Evolutionary conservation across 192 early-diverging fungal species (phyloP).

Genomic region (Paraglomus brasilianum): DNA sequence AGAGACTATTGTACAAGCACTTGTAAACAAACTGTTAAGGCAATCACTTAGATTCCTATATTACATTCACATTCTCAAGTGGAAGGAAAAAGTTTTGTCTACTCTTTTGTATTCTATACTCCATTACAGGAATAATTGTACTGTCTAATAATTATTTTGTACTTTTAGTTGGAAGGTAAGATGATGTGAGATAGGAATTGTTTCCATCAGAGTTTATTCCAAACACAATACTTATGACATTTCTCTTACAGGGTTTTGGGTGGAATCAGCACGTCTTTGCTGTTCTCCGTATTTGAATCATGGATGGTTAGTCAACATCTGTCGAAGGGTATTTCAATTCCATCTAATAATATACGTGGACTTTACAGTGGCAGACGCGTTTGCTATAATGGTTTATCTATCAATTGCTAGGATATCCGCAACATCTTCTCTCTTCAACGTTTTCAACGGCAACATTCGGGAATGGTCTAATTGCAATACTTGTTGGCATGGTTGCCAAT

Average conservation of each 20-base stretch:
- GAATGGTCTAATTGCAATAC: slow-evolving; percentile 71
- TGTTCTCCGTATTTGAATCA: slow-evolving; percentile 62
- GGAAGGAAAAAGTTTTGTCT: slow-evolving; percentile 26
- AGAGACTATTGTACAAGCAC: not conserved
- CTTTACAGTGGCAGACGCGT: not conserved
- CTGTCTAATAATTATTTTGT: slow-evolving; percentile 9
- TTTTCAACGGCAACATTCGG: slow-evolving; percentile 66
- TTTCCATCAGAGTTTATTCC: too few species aligned
- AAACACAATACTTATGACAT: too few species aligned
- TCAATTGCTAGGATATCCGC: slow-evolving; percentile 60
- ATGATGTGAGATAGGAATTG: not conserved
- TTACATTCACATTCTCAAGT: not conserved
- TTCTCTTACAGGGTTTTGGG: slow-evolving; percentile 36
- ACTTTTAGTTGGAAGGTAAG: slow-evolving; percentile 22
- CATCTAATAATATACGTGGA: not conserved
- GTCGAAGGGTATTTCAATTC: slow-evolving; percentile 35
- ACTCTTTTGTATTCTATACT: slow-evolving; percentile 20
- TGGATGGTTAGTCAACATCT: slow-evolving; percentile 62
- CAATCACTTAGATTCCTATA: too few species aligned
- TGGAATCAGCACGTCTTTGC: slow-evolving; percentile 49
- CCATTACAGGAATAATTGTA: not conserved
- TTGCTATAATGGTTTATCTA: too few species aligned
- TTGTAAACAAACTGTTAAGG: not conserved
- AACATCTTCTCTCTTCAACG: slow-evolving; percentile 52
- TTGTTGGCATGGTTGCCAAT: slow-evolving; percentile 66